Conservation (phyloP, 768 basidiomycete genomes). For the Cyclocybe cylindracea region DNA sequence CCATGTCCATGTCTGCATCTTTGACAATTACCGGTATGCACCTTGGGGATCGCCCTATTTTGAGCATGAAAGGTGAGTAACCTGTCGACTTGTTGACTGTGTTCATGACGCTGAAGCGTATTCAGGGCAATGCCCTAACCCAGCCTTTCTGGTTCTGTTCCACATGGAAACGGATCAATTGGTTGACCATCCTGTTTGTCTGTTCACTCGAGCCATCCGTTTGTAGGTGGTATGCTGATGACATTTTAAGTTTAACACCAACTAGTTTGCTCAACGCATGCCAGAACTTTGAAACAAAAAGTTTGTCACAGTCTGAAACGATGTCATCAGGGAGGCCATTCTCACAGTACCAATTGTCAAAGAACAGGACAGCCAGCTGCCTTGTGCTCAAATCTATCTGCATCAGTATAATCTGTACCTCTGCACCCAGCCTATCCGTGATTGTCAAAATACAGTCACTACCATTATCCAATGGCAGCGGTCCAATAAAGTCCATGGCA, state of each 20-base stretch:
- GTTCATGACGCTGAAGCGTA: conserved; percentile 36
- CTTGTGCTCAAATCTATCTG: conserved; percentile 10
- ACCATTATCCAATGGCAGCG: conserved; percentile 24
- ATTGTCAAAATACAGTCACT: conserved; percentile 22
- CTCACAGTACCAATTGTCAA: conserved; percentile 33
- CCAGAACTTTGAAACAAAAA: conserved; percentile 32
- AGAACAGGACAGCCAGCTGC: conserved; percentile 22
- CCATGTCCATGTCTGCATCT: background rate
- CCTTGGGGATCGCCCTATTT: conserved; percentile 18
- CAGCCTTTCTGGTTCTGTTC: conserved; percentile 33
- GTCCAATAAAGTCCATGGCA: conserved; percentile 32
- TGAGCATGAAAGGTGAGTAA: conserved; percentile 31
- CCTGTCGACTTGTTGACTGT: conserved; percentile 30
- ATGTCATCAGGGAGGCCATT: conserved; percentile 34
- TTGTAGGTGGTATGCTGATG: too few relatives aligned
- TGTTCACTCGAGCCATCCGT: too few relatives aligned
- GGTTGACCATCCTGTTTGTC: too few relatives aligned
- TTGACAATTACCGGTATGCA: conserved; percentile 8
- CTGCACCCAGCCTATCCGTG: conserved; percentile 24
- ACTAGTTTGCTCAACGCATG: conserved; percentile 22
- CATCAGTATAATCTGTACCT: conserved; percentile 17
- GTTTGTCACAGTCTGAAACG: conserved; percentile 31
- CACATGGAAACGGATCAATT: conserved; percentile 28
- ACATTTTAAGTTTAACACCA: conserved; percentile 31
- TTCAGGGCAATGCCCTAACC: conserved; percentile 21